Conservation (phyloP, 495 filamentous ascomycete species). For the Talaromyces wortmannii region DNA sequence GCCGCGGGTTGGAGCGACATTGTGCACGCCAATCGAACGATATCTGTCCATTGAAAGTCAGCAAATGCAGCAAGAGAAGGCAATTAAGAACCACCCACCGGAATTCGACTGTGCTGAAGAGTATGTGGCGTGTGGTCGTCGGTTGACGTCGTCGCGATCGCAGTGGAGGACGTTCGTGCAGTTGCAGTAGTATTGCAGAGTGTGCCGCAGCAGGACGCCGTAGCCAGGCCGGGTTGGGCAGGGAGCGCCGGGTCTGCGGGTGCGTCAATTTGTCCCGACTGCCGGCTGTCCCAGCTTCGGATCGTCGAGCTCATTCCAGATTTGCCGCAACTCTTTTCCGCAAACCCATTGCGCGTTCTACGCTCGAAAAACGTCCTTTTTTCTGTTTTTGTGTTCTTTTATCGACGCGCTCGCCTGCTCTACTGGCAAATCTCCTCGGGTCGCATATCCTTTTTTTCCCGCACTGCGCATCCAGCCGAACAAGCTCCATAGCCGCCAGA, state of each 20-base stretch:
- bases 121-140: too few relatives aligned
- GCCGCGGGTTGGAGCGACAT: conserved; percentile 32
- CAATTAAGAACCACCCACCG: too few relatives aligned
- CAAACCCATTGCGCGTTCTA: too few relatives aligned
- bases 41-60: too few relatives aligned
- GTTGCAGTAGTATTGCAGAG: neutral
- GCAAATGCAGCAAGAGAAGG: too few relatives aligned
- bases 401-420: neutral
- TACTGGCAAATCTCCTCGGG: neutral
- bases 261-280: neutral
- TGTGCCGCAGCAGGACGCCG: neutral
- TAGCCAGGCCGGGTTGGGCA: neutral
- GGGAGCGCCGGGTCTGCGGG: neutral
- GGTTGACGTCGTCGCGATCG: too few relatives aligned
- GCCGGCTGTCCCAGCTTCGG: neutral
- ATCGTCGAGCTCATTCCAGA: too few relatives aligned
- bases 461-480: neutral
- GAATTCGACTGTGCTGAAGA: too few relatives aligned
- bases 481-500: neutral
- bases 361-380: too few relatives aligned
- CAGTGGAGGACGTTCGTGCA: neutral
- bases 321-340: too few relatives aligned
- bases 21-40: conserved; percentile 4
- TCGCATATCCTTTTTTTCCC: neutral
- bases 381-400: too few relatives aligned